Evolutionary conservation across 306 rosid genomes (phyloP), one percentile per base, ranked within the genome.

Genomic region (Benincasa hispida): DNA sequence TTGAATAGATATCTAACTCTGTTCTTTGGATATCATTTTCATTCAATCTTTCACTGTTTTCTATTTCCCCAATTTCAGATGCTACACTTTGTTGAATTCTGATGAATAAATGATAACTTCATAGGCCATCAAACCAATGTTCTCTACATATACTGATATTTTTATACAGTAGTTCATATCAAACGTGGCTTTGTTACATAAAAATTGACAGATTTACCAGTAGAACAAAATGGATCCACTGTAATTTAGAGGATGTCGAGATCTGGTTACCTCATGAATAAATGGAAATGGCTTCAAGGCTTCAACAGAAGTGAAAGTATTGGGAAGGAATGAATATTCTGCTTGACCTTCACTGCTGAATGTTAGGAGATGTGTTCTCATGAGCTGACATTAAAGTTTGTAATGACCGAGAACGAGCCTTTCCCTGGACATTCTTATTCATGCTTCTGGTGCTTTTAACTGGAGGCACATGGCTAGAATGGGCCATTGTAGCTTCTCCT

Each of bases 341-440:
- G 75, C 24, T 69, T 82, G 72, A 39, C 54, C 17, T 55, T 78
- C 57, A 81, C n/a, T 77, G 76, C 82, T 82, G 93, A 86, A 93
- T 87, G 76, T 91, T 91, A 81, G 98, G 98, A 55, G 97, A 87
- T 32, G 78, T 79, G 73, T 91, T 93, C 90, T 94, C 96, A 45
- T 66, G 90, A 80, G 85, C 60, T 32, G 80, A 75, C 83, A 74
- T 87, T 55, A 77, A 68, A 70, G 90, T 80, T 65, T 74, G 83
- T 77, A 90, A 76, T 65, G 83, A 67, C 37, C 69, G 84, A 77
- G 93, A 87, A 74, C 60, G 82, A 81, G 83, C 50, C 86, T 82
- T 90, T 79, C 81, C 88, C 39, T 70, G 82, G 19, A 80, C 73
- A 80, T 72, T 72, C 81, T 79, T 91, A 63, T 85, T 63, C 82